Conservation (phyloP, 2,329 filamentous ascomycete genomes). For the Tolypocladium sp. region DNA sequence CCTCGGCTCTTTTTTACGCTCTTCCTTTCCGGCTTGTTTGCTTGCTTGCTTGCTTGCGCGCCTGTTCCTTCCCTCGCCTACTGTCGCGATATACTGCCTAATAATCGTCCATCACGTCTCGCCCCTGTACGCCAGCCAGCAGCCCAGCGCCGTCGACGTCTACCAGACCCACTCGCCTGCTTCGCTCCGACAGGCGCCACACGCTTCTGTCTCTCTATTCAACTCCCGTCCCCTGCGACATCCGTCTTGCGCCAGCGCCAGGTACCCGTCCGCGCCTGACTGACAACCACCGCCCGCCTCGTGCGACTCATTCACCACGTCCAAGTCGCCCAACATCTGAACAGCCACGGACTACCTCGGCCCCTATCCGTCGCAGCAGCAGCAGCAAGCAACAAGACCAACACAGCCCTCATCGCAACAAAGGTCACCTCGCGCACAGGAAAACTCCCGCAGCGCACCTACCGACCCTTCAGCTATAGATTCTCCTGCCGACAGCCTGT, state of each 20-base stretch:
- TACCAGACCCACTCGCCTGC: conserved; percentile 3
- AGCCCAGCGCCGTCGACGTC: background rate
- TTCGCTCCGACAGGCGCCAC: conserved; percentile 5
- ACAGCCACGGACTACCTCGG: background rate
- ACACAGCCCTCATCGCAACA: background rate
- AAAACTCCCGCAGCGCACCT: background rate
- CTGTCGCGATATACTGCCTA: background rate
- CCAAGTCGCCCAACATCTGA: background rate
- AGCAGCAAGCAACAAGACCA: background rate
- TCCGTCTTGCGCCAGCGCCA: conserved; percentile 9
- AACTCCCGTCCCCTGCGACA: conserved; percentile 1
- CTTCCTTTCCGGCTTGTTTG: conserved; percentile 1
- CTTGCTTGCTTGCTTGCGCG: conserved; percentile 1
- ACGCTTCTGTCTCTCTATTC: conserved; percentile 2
- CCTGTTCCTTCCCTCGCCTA: background rate
- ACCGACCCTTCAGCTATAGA: background rate
- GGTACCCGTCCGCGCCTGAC: conserved; percentile 10
- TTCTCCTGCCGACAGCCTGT: conserved; percentile 10
- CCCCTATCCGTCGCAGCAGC: background rate
- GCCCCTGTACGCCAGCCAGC: background rate
- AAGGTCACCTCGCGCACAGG: background rate
- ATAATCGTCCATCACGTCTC: background rate
- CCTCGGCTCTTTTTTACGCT: background rate
- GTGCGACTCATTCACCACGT: background rate
- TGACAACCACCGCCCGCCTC: background rate